Evolutionary conservation across 352 stramenopile species (phyloP).

Genomic region (Globisporangium uncinulatum): DNA sequence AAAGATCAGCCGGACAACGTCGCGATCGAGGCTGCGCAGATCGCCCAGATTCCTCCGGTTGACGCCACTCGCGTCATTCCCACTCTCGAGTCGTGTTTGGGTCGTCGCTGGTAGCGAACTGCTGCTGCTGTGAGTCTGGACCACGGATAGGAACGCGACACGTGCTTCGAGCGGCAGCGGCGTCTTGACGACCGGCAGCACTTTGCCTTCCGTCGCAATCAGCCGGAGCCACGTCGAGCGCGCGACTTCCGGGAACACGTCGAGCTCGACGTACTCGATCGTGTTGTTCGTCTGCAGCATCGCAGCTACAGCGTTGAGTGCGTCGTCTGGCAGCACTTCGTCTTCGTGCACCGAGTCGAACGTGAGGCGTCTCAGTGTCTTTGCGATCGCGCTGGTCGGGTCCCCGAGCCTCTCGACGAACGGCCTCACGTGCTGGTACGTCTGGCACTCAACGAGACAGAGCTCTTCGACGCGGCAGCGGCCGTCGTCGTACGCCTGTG

Average conservation of each 20-base stretch:
- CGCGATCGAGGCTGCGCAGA: not conserved
- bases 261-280: slow-evolving; percentile 1
- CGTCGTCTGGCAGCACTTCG: not conserved
- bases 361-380: not conserved
- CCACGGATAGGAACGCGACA: slow-evolving; percentile 1
- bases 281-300: slow-evolving; percentile 6
- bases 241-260: not conserved
- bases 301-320: not conserved
- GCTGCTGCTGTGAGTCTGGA: not conserved
- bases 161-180: not conserved
- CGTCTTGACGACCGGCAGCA: slow-evolving; percentile 1
- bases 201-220: slow-evolving; percentile 1
- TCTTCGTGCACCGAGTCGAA: not conserved
- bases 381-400: not conserved
- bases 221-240: not conserved
- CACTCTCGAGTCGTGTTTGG: not conserved
- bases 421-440: not conserved
- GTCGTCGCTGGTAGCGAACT: not conserved
- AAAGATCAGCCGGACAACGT: slow-evolving; percentile 1
- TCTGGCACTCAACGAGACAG: not conserved
- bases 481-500: not conserved
- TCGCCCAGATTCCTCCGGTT: not conserved
- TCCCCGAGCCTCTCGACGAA: slow-evolving; percentile 1
- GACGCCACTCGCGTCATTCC: not conserved
- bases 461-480: not conserved